Conservation (phyloP, 2,329 filamentous ascomycete genomes). For the Bipolaris zeicola region DNA sequence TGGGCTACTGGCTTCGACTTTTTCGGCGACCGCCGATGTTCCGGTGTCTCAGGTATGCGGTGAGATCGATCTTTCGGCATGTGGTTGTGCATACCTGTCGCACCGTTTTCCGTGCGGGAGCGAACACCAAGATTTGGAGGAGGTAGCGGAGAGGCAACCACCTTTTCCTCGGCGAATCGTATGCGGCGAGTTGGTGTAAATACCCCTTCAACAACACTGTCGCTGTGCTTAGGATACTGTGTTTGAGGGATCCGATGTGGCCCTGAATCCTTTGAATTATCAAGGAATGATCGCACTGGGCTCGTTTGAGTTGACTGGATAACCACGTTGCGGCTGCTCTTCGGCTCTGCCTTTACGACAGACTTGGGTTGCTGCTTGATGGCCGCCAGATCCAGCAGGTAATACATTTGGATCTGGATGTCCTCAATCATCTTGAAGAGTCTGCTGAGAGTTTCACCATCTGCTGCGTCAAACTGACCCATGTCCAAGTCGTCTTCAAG, state of each 20-base stretch:
- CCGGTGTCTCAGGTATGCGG: constrained; percentile 34
- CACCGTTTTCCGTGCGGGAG: not conserved
- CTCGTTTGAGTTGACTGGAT: constrained; percentile 42
- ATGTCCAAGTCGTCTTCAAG: constrained; percentile 39
- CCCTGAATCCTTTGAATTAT: constrained; percentile 10
- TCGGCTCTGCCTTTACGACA: constrained; percentile 14
- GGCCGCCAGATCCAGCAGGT: constrained; percentile 32
- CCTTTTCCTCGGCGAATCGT: constrained; percentile 30
- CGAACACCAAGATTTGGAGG: constrained; percentile 12
- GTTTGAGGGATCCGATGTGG: constrained; percentile 38
- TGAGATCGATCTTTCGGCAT: constrained; percentile 21
- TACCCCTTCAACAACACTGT: constrained; percentile 31
- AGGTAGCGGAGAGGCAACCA: constrained; percentile 21
- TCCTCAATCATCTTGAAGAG: constrained; percentile 36
- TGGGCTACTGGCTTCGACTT: constrained; percentile 8
- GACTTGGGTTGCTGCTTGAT: constrained; percentile 27
- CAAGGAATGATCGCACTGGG: constrained; percentile 23
- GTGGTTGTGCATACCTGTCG: not conserved
- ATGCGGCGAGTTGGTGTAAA: constrained; percentile 38
- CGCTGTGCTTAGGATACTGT: constrained; percentile 43
- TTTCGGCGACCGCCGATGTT: constrained; percentile 19
- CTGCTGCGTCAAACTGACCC: constrained; percentile 32
- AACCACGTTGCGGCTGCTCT: constrained; percentile 25
- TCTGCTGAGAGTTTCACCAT: constrained; percentile 34
- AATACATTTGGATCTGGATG: constrained; percentile 36